Percentiles rank a stretch among this genome's conserved stretches.
These are phyloP conservation scores for Nakaseomyces sp. DNA, from an alignment of 1,139 yeast genomes.

Conservation along the genomic window DNA sequence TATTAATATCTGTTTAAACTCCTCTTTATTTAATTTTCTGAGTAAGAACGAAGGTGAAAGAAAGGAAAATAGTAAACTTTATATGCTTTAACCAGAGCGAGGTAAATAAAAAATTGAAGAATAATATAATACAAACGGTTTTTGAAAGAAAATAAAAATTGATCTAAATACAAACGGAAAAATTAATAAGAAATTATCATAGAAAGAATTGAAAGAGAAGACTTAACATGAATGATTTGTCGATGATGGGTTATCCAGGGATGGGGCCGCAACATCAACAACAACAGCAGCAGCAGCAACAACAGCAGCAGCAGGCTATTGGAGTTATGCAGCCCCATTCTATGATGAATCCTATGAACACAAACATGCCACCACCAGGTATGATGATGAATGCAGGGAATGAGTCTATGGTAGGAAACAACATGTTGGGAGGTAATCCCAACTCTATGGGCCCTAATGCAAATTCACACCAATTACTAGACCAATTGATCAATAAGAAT, in stretches of 20 bases:
- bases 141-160: not conserved
- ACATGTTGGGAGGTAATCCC: not conserved
- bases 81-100: too few relatives aligned
- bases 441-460: not conserved
- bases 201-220: not conserved
- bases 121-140: too few relatives aligned
- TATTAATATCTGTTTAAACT: too few relatives aligned
- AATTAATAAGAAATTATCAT: not conserved
- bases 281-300: conserved; percentile 11
- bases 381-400: conserved; percentile 8
- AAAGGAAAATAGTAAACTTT: too few relatives aligned
- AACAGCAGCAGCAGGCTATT: conserved; percentile 10
- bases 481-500: conserved; percentile 13
- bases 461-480: conserved; percentile 15
- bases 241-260: conserved; percentile 13
- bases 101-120: too few relatives aligned
- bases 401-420: conserved; percentile 3
- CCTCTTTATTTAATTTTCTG: too few relatives aligned
- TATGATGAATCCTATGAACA: conserved; percentile 5
- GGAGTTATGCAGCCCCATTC: conserved; percentile 4
- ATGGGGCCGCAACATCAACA: conserved; percentile 9
- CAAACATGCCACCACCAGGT: conserved; percentile 15
- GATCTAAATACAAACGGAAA: not conserved
- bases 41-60: too few relatives aligned
- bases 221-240: conserved; percentile 12